These are phyloP conservation scores for Coemansia sp. DNA, from an alignment of 192 early-diverging fungal species.

Conservation along the genomic window DNA sequence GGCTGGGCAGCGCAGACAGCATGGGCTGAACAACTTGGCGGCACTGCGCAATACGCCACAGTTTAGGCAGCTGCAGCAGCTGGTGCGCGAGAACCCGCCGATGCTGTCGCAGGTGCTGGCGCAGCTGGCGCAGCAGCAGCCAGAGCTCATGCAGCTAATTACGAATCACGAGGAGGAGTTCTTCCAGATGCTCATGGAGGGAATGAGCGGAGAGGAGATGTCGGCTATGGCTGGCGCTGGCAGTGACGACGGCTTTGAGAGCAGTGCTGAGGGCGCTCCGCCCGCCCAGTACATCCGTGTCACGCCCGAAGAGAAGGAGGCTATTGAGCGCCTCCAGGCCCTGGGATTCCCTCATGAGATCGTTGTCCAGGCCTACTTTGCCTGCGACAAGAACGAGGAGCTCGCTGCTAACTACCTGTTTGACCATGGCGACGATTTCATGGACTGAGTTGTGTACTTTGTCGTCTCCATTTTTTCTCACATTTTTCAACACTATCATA, in stretches of 20 bases:
- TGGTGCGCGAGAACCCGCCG: slow-evolving; percentile 82
- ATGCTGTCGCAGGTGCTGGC: slow-evolving; percentile 82
- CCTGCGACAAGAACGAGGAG: slow-evolving; percentile 98
- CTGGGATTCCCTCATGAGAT: slow-evolving; percentile 82
- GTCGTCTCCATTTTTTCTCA: slow-evolving; percentile 1
- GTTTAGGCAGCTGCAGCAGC: slow-evolving; percentile 86
- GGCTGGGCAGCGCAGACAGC: slow-evolving; percentile 21
- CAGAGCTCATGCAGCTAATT: slow-evolving; percentile 77
- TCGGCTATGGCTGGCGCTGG: slow-evolving; percentile 23
- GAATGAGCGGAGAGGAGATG: slow-evolving; percentile 39
- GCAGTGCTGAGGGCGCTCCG: slow-evolving; percentile 57
- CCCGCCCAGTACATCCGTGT: slow-evolving; percentile 71
- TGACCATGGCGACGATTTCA: slow-evolving; percentile 68
- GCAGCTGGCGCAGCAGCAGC: slow-evolving; percentile 81
- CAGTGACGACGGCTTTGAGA: slow-evolving; percentile 43
- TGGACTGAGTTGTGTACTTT: slow-evolving; percentile 20
- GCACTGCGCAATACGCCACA: slow-evolving; percentile 74
- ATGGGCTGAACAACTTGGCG: slow-evolving; percentile 36
- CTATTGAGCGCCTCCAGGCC: slow-evolving; percentile 76
- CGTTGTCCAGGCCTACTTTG: slow-evolving; percentile 92
- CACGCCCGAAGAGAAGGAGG: slow-evolving; percentile 85
- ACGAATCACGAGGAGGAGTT: slow-evolving; percentile 76
- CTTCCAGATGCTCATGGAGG: slow-evolving; percentile 64
- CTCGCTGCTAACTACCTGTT: slow-evolving; percentile 95
- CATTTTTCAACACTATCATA: neutral